phyloP scores from a whole-genome alignment of 2,329 filamentous ascomycete genomes.

The Fusarium cyanostomum region DNA sequence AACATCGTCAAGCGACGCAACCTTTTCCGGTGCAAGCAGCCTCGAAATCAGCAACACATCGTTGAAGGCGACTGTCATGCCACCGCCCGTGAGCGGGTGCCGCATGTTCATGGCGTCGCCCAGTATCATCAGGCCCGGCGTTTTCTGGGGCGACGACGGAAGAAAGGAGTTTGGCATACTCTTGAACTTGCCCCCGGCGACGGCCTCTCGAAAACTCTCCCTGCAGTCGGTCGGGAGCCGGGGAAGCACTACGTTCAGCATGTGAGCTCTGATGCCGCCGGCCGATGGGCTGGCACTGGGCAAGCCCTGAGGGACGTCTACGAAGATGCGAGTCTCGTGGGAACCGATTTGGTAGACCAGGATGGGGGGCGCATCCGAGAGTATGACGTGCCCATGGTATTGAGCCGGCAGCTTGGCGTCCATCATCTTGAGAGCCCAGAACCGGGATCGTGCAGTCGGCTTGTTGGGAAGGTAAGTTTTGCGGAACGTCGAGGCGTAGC shows the following conservation, averaged over 20 bases:
- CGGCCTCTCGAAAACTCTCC: neutral
- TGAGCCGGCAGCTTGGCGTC: neutral
- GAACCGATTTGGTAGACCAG: neutral
- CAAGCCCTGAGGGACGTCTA: neutral
- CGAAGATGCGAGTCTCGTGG: neutral
- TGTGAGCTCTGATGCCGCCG: neutral
- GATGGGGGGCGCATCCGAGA: neutral
- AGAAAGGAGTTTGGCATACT: neutral
- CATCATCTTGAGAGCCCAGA: neutral
- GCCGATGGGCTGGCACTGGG: neutral
- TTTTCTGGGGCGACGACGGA: neutral
- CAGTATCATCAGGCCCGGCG: neutral
- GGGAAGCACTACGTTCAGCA: neutral
- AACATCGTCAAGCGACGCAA: no score
- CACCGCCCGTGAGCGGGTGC: neutral
- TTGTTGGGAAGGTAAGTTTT: no score
- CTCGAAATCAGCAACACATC: neutral
- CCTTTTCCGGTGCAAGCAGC: neutral
- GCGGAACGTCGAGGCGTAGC: no score
- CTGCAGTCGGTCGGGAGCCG: neutral
- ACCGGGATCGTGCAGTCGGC: neutral
- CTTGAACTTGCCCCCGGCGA: neutral
- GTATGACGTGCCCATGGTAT: neutral
- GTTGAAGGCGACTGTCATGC: constrained; percentile 2
- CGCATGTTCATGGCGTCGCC: constrained; percentile 5